Percentiles rank a stretch among this genome's conserved stretches.
Conservation (phyloP, 1,284 basidiomycete genomes). For the Moesziomyces antarcticus region DNA sequence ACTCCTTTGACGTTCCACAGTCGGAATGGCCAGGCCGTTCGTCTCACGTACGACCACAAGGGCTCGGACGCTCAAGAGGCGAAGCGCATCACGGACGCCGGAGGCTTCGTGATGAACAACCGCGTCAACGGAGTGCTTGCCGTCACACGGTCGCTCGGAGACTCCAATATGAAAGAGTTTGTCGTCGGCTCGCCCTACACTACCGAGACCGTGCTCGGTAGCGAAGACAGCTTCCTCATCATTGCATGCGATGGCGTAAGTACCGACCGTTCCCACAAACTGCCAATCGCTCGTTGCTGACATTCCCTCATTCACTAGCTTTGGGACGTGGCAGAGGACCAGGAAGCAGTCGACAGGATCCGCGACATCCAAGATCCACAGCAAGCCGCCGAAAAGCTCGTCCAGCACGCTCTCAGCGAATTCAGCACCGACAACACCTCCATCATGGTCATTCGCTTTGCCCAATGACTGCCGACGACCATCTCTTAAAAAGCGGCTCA, state of each 20-base stretch:
- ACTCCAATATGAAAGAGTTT: constrained; percentile 99
- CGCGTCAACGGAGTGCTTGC: constrained; percentile 94
- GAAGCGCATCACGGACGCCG: constrained; percentile 95
- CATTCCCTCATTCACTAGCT: constrained; percentile 73
- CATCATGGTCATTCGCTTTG: constrained; percentile 65
- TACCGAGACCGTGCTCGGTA: constrained; percentile 89
- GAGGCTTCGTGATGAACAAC: constrained; percentile 98
- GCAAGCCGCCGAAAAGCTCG: constrained; percentile 79
- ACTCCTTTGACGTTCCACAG: constrained; percentile 28
- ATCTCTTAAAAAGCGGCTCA: not conserved
- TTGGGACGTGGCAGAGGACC: constrained; percentile 95
- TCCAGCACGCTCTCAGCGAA: constrained; percentile 85
- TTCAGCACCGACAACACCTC: constrained; percentile 86
- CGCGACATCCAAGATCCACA: constrained; percentile 81
- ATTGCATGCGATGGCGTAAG: constrained; percentile 96
- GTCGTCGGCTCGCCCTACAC: constrained; percentile 98
- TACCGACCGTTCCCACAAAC: constrained; percentile 36
- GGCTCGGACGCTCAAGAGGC: constrained; percentile 96
- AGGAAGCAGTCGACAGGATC: constrained; percentile 88
- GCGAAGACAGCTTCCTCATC: constrained; percentile 93
- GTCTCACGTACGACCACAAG: constrained; percentile 98
- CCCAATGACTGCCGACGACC: not conserved
- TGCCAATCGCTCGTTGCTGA: not conserved
- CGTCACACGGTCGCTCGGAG: constrained; percentile 94
- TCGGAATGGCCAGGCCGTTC: constrained; percentile 86